Base-by-base conservation (phyloP, 2,329 filamentous ascomycete species). In the Fragosphaeria purpurea region DNA sequence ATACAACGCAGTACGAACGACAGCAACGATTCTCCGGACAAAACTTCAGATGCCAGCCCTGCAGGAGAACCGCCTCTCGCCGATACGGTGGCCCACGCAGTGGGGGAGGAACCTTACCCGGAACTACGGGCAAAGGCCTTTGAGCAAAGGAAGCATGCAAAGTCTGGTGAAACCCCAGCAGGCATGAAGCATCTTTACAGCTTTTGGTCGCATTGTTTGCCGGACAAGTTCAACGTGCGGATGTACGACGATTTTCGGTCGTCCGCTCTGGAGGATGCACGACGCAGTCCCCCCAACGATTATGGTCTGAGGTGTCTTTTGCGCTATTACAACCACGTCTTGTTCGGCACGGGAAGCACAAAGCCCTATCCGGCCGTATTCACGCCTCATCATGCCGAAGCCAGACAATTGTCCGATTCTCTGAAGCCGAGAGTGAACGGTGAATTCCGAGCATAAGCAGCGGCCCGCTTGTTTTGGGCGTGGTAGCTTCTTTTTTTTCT, bases 241-340 rank as follows among this genome's bases (percentile, higher is more conserved):
- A 86, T 90, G 79, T 89, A 89, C 68, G 71, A 79, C 62, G 85
- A 89, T 64, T 88, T 89, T 68, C 79, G 80, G 56, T 70, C 71
- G 59, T 73, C 77, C 63, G 85, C 85, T 50, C 68, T 83, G 54
- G 79, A 83, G 61, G 85, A 89, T 66, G 71, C 75, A 50, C 64
- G 67, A 51, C 65, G 73, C 55, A 70, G 54, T 10, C 70, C 59
- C 67, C 55, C 62, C 68, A 60, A 72, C 53, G 69, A 70, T 53
- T 69, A 69, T 56, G 85, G 85, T 46, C 69, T 86, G 61, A 73
- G 72, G 52, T 77, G 77, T 62, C 70, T 88, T 50, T 69, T 86
- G 58, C 75, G 76, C 44, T 87, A 82, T 64, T 86, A 86, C 63
- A 74, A 61, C 38, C 57, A 53, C 31, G 48, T 66, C 31, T 47